phyloP scores from a whole-genome alignment of 2,329 filamentous ascomycete genomes.

The Grosmannia clavigera region DNA sequence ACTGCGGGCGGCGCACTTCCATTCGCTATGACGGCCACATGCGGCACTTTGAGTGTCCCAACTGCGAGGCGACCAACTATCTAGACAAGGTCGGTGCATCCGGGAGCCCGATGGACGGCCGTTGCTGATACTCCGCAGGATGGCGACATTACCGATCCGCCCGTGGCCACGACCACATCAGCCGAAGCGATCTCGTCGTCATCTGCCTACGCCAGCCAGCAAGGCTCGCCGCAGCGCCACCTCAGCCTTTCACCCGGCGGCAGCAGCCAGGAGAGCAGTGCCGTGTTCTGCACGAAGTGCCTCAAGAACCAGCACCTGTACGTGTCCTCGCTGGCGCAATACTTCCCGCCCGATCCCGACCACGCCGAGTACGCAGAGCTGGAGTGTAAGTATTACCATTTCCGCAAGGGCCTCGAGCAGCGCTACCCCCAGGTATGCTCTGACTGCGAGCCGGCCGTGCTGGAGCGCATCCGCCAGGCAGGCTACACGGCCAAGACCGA shows the following conservation, averaged over 20 bases:
- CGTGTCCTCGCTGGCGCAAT: conserved; percentile 64
- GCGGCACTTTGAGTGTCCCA: conserved; percentile 58
- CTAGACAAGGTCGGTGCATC: conserved; percentile 60
- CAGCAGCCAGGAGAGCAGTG: neutral
- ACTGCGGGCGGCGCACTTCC: conserved; percentile 60
- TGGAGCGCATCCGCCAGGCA: conserved; percentile 54
- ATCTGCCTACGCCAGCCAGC: conserved; percentile 34
- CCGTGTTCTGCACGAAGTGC: conserved; percentile 61
- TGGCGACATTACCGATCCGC: conserved; percentile 83
- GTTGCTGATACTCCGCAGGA: conserved; percentile 35
- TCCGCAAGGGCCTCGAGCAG: conserved; percentile 60
- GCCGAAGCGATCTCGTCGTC: conserved; percentile 25
- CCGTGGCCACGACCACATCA: conserved; percentile 43
- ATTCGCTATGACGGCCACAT: conserved; percentile 44
- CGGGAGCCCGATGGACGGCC: neutral
- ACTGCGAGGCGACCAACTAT: conserved; percentile 80
- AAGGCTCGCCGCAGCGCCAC: conserved; percentile 19
- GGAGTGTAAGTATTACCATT: conserved; percentile 57
- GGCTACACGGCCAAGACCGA: conserved; percentile 79
- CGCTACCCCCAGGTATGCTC: conserved; percentile 83
- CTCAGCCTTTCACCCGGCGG: conserved; percentile 9
- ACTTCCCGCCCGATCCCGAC: conserved; percentile 51
- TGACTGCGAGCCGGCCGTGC: conserved; percentile 64
- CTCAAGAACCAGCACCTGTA: conserved; percentile 81
- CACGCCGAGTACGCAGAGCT: conserved; percentile 59